Conservation (phyloP, 2,329 filamentous ascomycete species). For the Rhynchosporium graminicola region DNA sequence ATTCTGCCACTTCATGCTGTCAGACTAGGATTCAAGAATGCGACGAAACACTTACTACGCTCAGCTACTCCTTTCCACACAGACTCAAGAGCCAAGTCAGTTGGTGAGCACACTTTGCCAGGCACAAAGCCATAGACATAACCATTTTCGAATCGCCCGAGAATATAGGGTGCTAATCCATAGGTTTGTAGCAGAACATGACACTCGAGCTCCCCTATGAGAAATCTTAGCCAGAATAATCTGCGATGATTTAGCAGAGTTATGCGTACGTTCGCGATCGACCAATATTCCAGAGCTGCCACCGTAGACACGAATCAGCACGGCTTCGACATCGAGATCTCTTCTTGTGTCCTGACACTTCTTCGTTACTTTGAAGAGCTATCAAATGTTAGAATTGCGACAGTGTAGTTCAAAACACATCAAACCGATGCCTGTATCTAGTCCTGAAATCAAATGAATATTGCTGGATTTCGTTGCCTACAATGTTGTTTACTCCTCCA, state of each 20-base stretch:
- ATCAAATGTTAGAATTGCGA: not conserved
- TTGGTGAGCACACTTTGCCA: constrained; percentile 10
- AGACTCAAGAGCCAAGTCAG: not conserved
- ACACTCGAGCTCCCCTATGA: constrained; percentile 5
- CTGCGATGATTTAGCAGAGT: not conserved
- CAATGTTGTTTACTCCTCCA: constrained; percentile 10
- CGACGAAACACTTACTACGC: not conserved
- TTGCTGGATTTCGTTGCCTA: not conserved
- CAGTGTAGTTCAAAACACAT: no score
- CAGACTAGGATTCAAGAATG: not conserved
- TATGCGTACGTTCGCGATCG: constrained; percentile 3
- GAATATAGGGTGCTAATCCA: constrained; percentile 4
- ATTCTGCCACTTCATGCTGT: not conserved
- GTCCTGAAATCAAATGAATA: no score
- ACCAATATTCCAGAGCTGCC: not conserved
- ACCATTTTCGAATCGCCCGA: constrained; percentile 7
- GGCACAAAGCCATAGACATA: constrained; percentile 6
- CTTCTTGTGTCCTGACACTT: not conserved
- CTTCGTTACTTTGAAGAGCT: constrained; percentile 5
- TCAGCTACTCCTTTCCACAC: constrained; percentile 7
- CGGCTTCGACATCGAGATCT: not conserved
- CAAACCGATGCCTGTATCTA: no score
- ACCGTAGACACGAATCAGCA: constrained; percentile 5
- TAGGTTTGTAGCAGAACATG: not conserved
- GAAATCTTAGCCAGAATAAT: not conserved